Conservation (phyloP, 192 early-diverging fungal genomes). For the Dissophora globulifera region DNA sequence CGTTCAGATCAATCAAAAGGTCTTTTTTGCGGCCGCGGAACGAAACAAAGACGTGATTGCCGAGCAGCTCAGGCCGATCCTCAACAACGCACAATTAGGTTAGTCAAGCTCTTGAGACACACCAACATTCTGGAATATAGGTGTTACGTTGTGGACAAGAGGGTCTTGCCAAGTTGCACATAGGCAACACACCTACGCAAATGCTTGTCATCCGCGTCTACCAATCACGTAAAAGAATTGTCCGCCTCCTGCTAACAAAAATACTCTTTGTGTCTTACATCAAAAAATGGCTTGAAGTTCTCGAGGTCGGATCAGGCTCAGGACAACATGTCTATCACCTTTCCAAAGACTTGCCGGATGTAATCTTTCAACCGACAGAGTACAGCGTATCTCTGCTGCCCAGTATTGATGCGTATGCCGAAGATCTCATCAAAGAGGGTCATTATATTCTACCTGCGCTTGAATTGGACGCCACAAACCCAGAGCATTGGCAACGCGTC, state of each 20-base stretch:
- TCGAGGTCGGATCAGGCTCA: conserved; percentile 45
- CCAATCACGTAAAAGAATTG: neutral
- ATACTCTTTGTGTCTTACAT: too few species aligned
- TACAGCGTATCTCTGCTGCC: conserved; percentile 17
- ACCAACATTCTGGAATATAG: too few species aligned
- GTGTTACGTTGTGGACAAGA: too few species aligned
- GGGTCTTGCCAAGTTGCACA: too few species aligned
- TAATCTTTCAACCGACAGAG: conserved; percentile 41
- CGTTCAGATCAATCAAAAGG: conserved; percentile 44
- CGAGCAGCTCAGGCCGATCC: conserved; percentile 18
- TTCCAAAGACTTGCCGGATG: conserved; percentile 25
- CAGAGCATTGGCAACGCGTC: conserved; percentile 30
- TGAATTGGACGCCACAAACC: conserved; percentile 38
- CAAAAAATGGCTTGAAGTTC: conserved; percentile 4
- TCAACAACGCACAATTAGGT: conserved; percentile 25
- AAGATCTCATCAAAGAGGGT: conserved; percentile 20
- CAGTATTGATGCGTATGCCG: conserved; percentile 36
- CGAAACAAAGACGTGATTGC: conserved; percentile 45
- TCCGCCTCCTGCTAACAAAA: too few species aligned
- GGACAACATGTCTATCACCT: conserved; percentile 42
- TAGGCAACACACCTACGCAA: too few species aligned
- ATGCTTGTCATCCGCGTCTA: too few species aligned
- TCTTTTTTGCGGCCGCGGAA: conserved; percentile 47
- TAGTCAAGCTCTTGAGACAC: too few species aligned
- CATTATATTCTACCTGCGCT: conserved; percentile 32